These are phyloP conservation scores for Kazachstania viticola DNA, from an alignment of 805 yeast genomes.

Conservation along the genomic window DNA sequence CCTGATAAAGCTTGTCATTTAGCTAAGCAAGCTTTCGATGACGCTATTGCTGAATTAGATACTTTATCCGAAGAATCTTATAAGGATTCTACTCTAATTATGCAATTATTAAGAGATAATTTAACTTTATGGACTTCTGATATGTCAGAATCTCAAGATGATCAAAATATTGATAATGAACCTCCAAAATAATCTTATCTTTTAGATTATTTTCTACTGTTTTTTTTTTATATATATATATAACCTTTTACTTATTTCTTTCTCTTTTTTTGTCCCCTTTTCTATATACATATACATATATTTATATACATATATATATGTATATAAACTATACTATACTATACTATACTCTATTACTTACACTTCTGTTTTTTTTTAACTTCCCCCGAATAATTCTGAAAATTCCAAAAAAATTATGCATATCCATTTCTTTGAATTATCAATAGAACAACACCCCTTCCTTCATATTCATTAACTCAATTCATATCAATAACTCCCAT, in stretches of 20 bases:
- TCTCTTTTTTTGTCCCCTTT: background rate
- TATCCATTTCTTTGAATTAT: too few species aligned
- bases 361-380: too few species aligned
- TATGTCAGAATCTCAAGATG: constrained; percentile 56
- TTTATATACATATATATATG: too few species aligned
- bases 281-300: too few species aligned
- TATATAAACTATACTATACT: too few species aligned
- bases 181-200: constrained; percentile 18
- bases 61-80: constrained; percentile 95
- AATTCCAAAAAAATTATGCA: too few species aligned
- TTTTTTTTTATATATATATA: too few species aligned
- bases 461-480: too few species aligned
- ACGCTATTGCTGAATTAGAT: constrained; percentile 97
- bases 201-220: background rate
- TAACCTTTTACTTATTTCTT: background rate
- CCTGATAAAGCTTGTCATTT: constrained; percentile 98
- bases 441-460: too few species aligned
- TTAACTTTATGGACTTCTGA: constrained; percentile 96
- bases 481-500: too few species aligned
- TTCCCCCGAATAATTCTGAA: too few species aligned
- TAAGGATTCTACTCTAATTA: constrained; percentile 95
- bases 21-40: constrained; percentile 98
- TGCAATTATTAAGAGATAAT: constrained; percentile 98
- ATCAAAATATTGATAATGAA: constrained; percentile 16
- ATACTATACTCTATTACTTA: too few species aligned